Evolutionary conservation across 768 basidiomycete species (phyloP), one percentile per base, ranked within the genome.

Genomic region (Pulveroboletus ravenelii): DNA sequence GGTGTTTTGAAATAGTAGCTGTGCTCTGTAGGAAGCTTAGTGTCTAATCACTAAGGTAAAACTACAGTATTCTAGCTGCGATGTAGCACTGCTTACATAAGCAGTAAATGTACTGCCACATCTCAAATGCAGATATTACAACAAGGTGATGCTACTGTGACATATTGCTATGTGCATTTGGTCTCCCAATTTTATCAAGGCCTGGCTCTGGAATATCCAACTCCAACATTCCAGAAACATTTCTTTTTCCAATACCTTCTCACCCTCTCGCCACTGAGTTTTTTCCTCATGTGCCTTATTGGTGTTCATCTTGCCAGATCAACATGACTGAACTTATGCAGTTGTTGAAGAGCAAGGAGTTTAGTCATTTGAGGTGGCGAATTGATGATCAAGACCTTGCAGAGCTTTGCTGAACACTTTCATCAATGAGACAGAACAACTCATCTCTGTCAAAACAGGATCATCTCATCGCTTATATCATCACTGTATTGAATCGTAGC

Each of bases 111-210:
- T n/a, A n/a, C n/a, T n/a, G n/a, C n/a, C n/a, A n/a, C n/a, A n/a
- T n/a, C n/a, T n/a, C n/a, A n/a, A n/a, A n/a, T n/a, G n/a, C n/a
- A n/a, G n/a, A n/a, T n/a, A n/a, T n/a, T n/a, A n/a, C n/a, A n/a
- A n/a, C n/a, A n/a, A 67, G 67, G 67, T 2, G 67, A 69, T 43
- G 66, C 58, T 8, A 41, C 45, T 8, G 25, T 52, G 18, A 36
- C 65, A 1, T 39, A 50, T 5, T 58, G 60, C 12, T 65, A 62
- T 50, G 58, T 60, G 59, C 59, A 59, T 31, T 50, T n/a, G n/a
- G n/a, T 67, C 13, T 69, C 67, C n/a, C 52, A 58, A 15, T 39
- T 45, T 17, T 68, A 68, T 38, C 64, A 64, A 43, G 57, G 58
- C 4, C 35, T 51, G 3, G 2, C 50, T 2, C 36, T 36, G 10